A percentile compares a stretch with the other conserved stretches of the same genome.
phyloP scores from a whole-genome alignment of 306 rosid species.

The Vicia sativa region DNA sequence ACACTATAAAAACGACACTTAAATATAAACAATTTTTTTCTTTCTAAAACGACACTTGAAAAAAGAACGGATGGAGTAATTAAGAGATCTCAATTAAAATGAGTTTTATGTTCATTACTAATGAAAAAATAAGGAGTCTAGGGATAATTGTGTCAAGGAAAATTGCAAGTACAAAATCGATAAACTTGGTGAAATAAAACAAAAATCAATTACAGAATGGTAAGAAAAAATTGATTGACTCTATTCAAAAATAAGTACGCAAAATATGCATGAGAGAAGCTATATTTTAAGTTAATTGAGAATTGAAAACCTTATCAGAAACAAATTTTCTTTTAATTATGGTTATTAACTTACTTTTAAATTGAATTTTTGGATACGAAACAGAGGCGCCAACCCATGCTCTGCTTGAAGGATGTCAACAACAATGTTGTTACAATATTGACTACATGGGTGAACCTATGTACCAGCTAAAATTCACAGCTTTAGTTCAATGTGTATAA shows the following conservation, averaged over 20 bases:
- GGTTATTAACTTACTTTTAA: conserved; percentile 16
- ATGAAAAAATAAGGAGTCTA: conserved; percentile 93
- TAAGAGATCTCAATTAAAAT: too few species aligned
- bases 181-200: neutral
- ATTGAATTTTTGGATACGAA: conserved; percentile 71
- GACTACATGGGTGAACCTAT: conserved; percentile 98
- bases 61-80: too few species aligned
- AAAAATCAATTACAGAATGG: conserved; percentile 2
- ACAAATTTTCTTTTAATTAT: neutral
- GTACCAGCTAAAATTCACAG: conserved; percentile 47
- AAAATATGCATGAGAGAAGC: conserved; percentile 14
- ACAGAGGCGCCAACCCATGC: conserved; percentile 78
- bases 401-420: conserved; percentile 96
- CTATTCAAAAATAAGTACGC: conserved; percentile 2
- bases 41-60: too few species aligned
- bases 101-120: too few species aligned
- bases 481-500: conserved; percentile 26
- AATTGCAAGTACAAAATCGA: conserved; percentile 36
- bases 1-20: too few species aligned
- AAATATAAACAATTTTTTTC: too few species aligned
- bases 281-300: too few species aligned
- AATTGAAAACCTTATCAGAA: conserved; percentile 8
- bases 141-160: conserved; percentile 86
- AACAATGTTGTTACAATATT: conserved; percentile 92
- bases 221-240: conserved; percentile 26